Base-by-base conservation (phyloP, 2,329 filamentous ascomycete species). In the Aspergillus sp. region DNA sequence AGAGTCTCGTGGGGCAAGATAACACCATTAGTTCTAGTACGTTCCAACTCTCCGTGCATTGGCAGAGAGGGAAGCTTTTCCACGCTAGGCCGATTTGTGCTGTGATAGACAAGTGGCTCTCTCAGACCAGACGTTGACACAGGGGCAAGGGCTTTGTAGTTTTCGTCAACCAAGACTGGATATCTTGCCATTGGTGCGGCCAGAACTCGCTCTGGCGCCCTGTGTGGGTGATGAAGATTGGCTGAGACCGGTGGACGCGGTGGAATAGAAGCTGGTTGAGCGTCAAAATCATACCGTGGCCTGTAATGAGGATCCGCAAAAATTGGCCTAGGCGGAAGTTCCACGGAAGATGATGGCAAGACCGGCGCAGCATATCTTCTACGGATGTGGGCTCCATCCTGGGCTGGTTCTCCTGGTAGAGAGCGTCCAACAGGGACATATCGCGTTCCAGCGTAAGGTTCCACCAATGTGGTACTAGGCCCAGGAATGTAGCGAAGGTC, bases 331-430 rank as follows among this genome's bases (percentile, higher is more conserved):
- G 52, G 52, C 13, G 55, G 61, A 35, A 49, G 52, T 45, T 61
- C 57, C 58, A 58, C 40, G 51, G 51, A 36, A 51, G 44, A 49
- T 52, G 52, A 35, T 22, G 57, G 55, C 22, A 62, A 58, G 58
- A 53, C 46, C 50, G 59, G 56, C n/a, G 44, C 50, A n/a, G 52
- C 48, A 53, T 62, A 60, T 41, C 62, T 58, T 51, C 58, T 65
- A 62, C 58, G 59, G 45, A 58, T 26, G 49, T 59, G 52, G 50
- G 50, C 35, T 13, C 59, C 53, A 49, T 61, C 60, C 50, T 57
- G 62, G 19, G 47, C 47, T 53, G 55, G 24, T 53, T 52, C 52
- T 58, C 56, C 42, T 43, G 45, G 7, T 45, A 52, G 45, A 53
- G 46, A 22, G 52, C 56, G 53, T 45, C 59, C 60, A 45, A 58